A percentile compares a stretch with the other conserved stretches of the same genome.
Evolutionary conservation across 306 rosid species (phyloP).

Genomic region (Urtica urens): DNA sequence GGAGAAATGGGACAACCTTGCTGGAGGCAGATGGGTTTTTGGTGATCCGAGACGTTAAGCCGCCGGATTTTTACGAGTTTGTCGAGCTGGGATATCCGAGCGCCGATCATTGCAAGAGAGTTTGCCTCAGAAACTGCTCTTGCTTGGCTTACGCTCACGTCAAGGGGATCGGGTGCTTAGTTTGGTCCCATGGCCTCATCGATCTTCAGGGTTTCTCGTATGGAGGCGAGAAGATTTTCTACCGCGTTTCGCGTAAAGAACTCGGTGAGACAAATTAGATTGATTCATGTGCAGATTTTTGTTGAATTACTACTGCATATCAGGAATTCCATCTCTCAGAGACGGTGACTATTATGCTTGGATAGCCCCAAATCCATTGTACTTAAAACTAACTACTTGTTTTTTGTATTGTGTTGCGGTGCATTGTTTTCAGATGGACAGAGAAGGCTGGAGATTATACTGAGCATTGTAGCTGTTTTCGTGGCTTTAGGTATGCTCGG

Average conservation of each 20-base stretch:
- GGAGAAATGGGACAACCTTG: neutral
- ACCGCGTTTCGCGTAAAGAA: constrained; percentile 25
- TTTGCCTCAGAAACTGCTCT: constrained; percentile 25
- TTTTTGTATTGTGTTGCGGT: too few species aligned
- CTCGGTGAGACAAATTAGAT: constrained; percentile 24
- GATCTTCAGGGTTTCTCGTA: constrained; percentile 3
- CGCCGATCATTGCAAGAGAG: constrained; percentile 1
- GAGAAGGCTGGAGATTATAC: too few species aligned
- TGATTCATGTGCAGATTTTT: too few species aligned
- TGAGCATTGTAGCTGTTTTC: too few species aligned
- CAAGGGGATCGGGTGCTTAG: constrained; percentile 13
- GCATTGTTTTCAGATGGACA: too few species aligned
- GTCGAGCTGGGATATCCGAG: neutral
- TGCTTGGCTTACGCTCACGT: constrained; percentile 20
- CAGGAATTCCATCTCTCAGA: too few species aligned
- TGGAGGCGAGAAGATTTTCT: constrained; percentile 2
- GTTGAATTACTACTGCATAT: too few species aligned
- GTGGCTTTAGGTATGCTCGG: too few species aligned
- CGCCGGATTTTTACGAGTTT: constrained; percentile 17
- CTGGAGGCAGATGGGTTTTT: neutral
- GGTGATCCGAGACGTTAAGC: neutral
- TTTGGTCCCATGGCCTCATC: constrained; percentile 15
- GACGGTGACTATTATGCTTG: too few species aligned
- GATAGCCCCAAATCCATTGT: too few species aligned
- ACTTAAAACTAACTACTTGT: too few species aligned